phyloP scores from a whole-genome alignment of 805 yeast species.

The Priceomyces castillae region DNA sequence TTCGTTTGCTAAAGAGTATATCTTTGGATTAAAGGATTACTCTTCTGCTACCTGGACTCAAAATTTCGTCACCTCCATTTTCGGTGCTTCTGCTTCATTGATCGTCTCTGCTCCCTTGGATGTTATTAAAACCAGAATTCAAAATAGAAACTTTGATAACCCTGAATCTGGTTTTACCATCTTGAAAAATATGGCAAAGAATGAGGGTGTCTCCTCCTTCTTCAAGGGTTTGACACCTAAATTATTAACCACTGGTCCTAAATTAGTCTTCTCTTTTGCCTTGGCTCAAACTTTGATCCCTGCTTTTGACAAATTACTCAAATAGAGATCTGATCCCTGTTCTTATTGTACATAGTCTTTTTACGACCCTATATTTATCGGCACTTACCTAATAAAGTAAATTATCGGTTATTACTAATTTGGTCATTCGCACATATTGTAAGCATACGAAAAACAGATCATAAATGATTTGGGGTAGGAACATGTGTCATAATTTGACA shows the following conservation, averaged over 20 bases:
- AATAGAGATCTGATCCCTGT: conserved; percentile 10
- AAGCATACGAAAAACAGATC: no score
- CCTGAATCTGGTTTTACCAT: conserved; percentile 93
- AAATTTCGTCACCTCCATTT: conserved; percentile 90
- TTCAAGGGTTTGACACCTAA: conserved; percentile 97
- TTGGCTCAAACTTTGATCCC: conserved; percentile 96
- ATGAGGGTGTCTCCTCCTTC: conserved; percentile 87
- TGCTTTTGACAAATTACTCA: conserved; percentile 77
- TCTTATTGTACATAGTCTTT: background rate
- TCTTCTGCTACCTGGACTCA: conserved; percentile 91
- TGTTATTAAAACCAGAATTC: conserved; percentile 97
- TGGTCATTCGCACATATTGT: background rate
- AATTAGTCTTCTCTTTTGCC: conserved; percentile 96
- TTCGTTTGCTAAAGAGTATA: conserved; percentile 96
- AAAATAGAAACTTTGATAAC: conserved; percentile 91
- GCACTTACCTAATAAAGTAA: background rate
- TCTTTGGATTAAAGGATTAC: conserved; percentile 83
- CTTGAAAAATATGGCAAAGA: conserved; percentile 86
- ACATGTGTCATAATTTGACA: no score
- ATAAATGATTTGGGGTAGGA: no score
- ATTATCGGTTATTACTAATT: background rate
- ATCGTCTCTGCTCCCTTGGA: conserved; percentile 97
- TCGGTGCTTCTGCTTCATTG: conserved; percentile 95
- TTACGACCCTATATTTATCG: background rate
- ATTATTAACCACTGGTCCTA: conserved; percentile 95